Evolutionary conservation across 306 rosid species (phyloP).

Genomic region (Dalbergia cultrata): DNA sequence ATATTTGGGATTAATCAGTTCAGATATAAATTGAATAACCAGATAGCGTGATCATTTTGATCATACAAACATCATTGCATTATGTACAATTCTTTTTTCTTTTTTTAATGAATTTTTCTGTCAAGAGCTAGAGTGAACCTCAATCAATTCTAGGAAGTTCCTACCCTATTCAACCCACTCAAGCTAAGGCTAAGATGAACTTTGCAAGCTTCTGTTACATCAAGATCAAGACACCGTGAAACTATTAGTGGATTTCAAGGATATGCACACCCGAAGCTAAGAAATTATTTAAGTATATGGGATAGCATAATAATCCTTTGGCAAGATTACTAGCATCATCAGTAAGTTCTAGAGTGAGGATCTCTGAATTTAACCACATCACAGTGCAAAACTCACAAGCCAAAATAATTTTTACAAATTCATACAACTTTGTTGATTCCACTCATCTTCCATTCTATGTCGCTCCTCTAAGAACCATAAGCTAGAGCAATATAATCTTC

Average conservation of each 20-base stretch:
- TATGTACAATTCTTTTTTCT: background rate
- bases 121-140: conserved; percentile 22
- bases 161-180: no score
- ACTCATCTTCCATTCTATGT: conserved; percentile 59
- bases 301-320: background rate
- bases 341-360: conserved; percentile 33
- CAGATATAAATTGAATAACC: conserved; percentile 24
- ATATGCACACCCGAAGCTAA: background rate
- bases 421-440: conserved; percentile 52
- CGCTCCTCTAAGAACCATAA: conserved; percentile 55
- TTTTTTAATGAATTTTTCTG: background rate
- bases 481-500: conserved; percentile 45
- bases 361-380: conserved; percentile 58
- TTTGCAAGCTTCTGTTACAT: no score
- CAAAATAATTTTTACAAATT: conserved; percentile 66
- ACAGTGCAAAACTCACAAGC: conserved; percentile 63
- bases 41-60: conserved; percentile 29
- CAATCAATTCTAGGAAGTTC: conserved; percentile 22
- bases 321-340: background rate
- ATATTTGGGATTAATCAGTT: conserved; percentile 29
- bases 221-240: no score
- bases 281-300: background rate
- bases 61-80: background rate
- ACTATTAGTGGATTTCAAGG: no score
- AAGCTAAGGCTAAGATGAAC: no score